Base-by-base conservation (phyloP, 148 eudicot genomes). In the Rhododendron ferrugineum region DNA sequence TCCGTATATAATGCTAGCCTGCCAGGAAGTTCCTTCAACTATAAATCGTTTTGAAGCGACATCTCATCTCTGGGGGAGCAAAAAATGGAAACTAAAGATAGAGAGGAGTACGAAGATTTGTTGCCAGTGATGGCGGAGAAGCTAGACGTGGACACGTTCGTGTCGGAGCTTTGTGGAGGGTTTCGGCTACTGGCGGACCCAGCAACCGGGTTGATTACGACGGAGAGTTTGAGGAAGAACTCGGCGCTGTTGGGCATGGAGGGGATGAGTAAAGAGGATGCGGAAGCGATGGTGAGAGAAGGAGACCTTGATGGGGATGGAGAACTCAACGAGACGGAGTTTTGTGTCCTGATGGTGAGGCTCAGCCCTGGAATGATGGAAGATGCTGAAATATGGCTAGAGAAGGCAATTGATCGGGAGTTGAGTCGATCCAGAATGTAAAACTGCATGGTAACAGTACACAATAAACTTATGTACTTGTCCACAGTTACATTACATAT, bases 331-430 rank as follows among this genome's bases (percentile, higher is more conserved):
- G 89, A 88, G 87, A 92, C 87, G 14, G 98, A 95, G 74, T 89
- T 93, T 85, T 90, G 93, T 62, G 81, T 91, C 52, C 88, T 93
- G 5, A 94, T 92, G 93, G 91, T 92, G 44, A 88, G 93, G 85
- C 91, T 92, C 16, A 92, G 93, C 82, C 93, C 93, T 0, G 91
- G 85, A 50, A 92, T 92, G 91, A 92, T 92, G 92, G 70, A 88
- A 42, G 92, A 92, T 68, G 93, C 92, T 5, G 90, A 92, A 44
- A n/a, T 83, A 47, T 92, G 92, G 93, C 88, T 92, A 18, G 86
- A 89, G 40, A 92, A 93, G 82, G 94, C 93, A 11, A 85, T 93
- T 78, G 88, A 85, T 49, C 74, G 23, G 46, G 81, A 78, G 81
- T 47, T 26, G 20, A 28, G 56, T n/a, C 36, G 56, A 46, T 46